A percentile compares a stretch with the other conserved stretches of the same genome.
Evolutionary conservation across 495 filamentous ascomycete genomes (phyloP).

Genomic region (Aspergillus leporis): DNA sequence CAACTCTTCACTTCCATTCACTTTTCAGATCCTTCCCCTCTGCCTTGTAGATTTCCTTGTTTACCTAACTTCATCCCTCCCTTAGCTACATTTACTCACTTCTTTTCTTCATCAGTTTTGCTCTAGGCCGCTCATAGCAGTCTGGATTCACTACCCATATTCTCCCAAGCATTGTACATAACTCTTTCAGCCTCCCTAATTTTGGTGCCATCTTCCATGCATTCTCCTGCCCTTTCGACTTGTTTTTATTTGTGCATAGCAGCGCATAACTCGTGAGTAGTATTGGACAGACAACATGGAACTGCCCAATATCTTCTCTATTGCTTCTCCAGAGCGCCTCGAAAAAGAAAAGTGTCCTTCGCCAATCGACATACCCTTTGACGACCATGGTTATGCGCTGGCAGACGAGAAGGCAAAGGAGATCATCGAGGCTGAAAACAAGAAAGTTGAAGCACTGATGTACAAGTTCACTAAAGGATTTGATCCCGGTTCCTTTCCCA

Average conservation of each 20-base stretch:
- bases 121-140: too few species aligned
- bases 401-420: slow-evolving; percentile 17
- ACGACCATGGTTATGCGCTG: neutral
- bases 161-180: too few species aligned
- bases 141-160: too few species aligned
- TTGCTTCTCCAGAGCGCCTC: neutral
- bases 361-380: neutral
- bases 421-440: slow-evolving; percentile 14
- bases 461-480: slow-evolving; percentile 25
- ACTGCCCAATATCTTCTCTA: slow-evolving; percentile 1
- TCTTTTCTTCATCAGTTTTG: too few species aligned
- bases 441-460: slow-evolving; percentile 17
- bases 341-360: neutral
- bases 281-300: slow-evolving; percentile 2
- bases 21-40: too few species aligned
- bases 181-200: neutral
- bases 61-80: too few species aligned
- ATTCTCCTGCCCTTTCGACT: neutral
- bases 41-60: too few species aligned
- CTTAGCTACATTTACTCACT: too few species aligned
- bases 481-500: slow-evolving; percentile 19
- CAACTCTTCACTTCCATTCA: too few species aligned
- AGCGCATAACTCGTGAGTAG: neutral
- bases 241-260: neutral
- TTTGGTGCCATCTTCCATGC: neutral